Evolutionary conservation across 2,329 filamentous ascomycete species (phyloP).

Genomic region (Aspergillus flavus): DNA sequence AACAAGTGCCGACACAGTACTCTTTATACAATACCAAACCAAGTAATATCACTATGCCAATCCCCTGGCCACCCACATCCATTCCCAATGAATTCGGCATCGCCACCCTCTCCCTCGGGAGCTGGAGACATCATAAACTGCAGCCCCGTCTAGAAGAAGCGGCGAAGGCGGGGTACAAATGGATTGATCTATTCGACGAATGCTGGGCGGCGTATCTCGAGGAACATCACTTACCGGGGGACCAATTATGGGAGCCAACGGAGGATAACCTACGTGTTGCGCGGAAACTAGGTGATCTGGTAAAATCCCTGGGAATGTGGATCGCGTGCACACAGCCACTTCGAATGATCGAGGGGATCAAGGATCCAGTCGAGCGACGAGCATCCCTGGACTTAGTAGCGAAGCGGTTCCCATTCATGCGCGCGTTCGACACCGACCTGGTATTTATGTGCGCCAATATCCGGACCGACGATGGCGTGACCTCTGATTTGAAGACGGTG

Average conservation of each 20-base stretch:
- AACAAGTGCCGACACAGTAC: not conserved
- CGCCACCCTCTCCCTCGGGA: slow-evolving; percentile 38
- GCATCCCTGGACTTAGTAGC: slow-evolving; percentile 30
- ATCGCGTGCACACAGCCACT: slow-evolving; percentile 38
- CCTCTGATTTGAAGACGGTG: slow-evolving; percentile 33
- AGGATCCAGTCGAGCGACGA: slow-evolving; percentile 29
- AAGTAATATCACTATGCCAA: slow-evolving; percentile 12
- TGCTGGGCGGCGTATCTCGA: slow-evolving; percentile 38
- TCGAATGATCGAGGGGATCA: slow-evolving; percentile 35
- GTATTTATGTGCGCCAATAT: slow-evolving; percentile 40
- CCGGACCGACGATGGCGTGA: slow-evolving; percentile 32
- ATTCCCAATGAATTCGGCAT: slow-evolving; percentile 30
- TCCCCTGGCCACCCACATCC: slow-evolving; percentile 19
- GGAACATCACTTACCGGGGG: slow-evolving; percentile 27
- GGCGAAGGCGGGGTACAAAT: slow-evolving; percentile 33
- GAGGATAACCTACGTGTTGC: slow-evolving; percentile 29
- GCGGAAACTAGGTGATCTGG: slow-evolving; percentile 29
- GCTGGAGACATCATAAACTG: slow-evolving; percentile 31
- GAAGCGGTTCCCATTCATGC: slow-evolving; percentile 39
- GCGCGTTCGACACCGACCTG: slow-evolving; percentile 38
- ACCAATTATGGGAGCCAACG: slow-evolving; percentile 34
- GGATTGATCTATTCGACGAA: slow-evolving; percentile 40
- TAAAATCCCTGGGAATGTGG: slow-evolving; percentile 34
- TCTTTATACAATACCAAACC: not conserved
- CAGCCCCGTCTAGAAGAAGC: slow-evolving; percentile 32